Evolutionary conservation across 2,329 filamentous ascomycete species (phyloP), one percentile per base, ranked within the genome.

Genomic region (Aquanectria penicillioides): DNA sequence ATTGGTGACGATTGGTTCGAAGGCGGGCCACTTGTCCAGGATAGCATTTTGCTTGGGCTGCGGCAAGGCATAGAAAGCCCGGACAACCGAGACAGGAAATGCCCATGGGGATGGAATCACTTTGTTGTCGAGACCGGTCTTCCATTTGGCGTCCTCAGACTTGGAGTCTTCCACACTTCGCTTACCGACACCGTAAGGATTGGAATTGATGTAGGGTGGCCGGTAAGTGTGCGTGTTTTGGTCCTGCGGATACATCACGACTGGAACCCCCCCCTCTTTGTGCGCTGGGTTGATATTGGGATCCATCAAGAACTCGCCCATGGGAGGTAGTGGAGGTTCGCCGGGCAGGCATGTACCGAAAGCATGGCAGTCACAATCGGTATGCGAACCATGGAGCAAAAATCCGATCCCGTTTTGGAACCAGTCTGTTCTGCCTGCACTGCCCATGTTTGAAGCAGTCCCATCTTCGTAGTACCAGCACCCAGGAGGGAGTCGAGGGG

Each of bases 301-400:
- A 8, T 58, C 55, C 13, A n/a, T 25, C 10, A 46, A 8, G 12
- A 54, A 58, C 34, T 58, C 55, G 22, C 5, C 11, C 26, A 53
- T 15, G 6, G 48, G 55, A 3, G 55, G 48, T 10, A 53, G 29
- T 9, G 48, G 47, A 17, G 55, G 48, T 22, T 58, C 55, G 15
- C 47, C 47, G 7, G 34, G 18, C 34, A 47, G 22, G 17, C 55
- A 58, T 3, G 28, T 38, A 11, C 40, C 33, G 11, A 11, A 9
- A 6, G n/a, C 10, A 10, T 33, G 48, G 40, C 48, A 58, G 20
- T 58, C 48, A 6, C 55, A 58, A 20, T 58, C 48, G 1, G 23
- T 9, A n/a, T n/a, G n/a, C n/a, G n/a, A n/a, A n/a, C n/a, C n/a
- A n/a, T n/a, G n/a, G n/a, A n/a, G n/a, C n/a, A n/a, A n/a, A n/a